Base-by-base conservation (phyloP, 345 rosid genomes). In the Eucalyptus dawsonii region DNA sequence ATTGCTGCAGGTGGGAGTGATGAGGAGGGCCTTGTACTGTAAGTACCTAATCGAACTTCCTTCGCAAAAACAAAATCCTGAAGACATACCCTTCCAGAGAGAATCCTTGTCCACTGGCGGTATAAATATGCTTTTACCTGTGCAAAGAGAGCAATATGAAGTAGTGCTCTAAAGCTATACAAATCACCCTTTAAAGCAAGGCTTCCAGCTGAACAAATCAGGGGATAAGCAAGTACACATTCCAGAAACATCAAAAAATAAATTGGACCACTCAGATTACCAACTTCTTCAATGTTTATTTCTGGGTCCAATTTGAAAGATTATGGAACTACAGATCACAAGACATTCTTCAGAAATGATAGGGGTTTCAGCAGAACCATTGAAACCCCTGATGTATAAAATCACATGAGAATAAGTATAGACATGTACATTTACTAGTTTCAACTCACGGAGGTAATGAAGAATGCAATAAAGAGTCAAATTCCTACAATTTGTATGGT, bases 31-130 rank as follows among this genome's bases (percentile, higher is more conserved):
- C 95, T 94, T 42, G 95, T 80, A 91, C 97, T 94, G 91, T 97
- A 97, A 42, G 97, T 95, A 85, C 99, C 99, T 76, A 97, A 92
- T 51, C 98, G 97, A 92, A 97, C 99, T 92, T 97, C 99, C 93
- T 97, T 97, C 6, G 99, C 99, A 90, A 97, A 97, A 91, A 97
- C 86, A 90, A 97, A 97, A 93, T 97, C 99, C 93, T 97, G 99
- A 89, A 97, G 92, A 86, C 98, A 94, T 58, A 95, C 96, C 92
- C 98, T 95, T 86, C 98, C 98, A 34, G 97, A 94, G 88, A 97
- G 93, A 92, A 97, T 96, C 87, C 97, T 93, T 47, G 91, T 94
- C 98, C 98, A 97, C 89, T 97, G 99, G 49, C 99, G 97, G 90
- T 93, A 94, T 90, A 97, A 90, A 92, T 97, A 97, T 87, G 92